A percentile compares a stretch with the other conserved stretches of the same genome.
Conservation (phyloP, 2,329 filamentous ascomycete species). For the Remersonia thermophila region DNA sequence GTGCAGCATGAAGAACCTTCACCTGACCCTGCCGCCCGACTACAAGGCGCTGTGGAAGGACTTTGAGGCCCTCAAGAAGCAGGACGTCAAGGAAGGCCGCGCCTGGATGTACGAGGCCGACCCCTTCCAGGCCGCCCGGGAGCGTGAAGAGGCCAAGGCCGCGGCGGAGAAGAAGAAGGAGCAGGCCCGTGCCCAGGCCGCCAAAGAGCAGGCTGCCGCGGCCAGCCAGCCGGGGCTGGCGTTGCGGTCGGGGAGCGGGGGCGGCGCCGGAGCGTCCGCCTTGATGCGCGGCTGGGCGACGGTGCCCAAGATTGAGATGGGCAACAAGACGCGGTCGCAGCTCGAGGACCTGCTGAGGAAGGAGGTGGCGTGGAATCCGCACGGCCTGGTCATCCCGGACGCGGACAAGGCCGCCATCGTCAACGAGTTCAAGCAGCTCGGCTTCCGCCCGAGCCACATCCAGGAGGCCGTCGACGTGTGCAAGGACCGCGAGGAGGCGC, state of each 20-base stretch:
- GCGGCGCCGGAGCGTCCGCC: slow-evolving; percentile 27
- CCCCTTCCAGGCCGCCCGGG: slow-evolving; percentile 70
- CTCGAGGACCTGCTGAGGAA: slow-evolving; percentile 69
- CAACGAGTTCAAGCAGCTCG: slow-evolving; percentile 63
- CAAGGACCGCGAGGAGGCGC: slow-evolving; percentile 80
- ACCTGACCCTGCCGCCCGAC: slow-evolving; percentile 84
- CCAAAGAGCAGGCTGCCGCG: slow-evolving; percentile 51
- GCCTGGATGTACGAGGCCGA: slow-evolving; percentile 93
- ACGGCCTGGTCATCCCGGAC: slow-evolving; percentile 53
- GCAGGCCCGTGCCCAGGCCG: slow-evolving; percentile 46
- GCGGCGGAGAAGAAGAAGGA: slow-evolving; percentile 67
- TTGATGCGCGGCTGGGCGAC: slow-evolving; percentile 66
- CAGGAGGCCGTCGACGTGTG: slow-evolving; percentile 80
- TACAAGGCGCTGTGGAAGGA: slow-evolving; percentile 88
- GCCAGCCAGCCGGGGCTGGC: slow-evolving; percentile 40
- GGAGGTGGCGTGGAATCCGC: slow-evolving; percentile 77
- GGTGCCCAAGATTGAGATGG: slow-evolving; percentile 88
- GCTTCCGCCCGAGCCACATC: slow-evolving; percentile 80
- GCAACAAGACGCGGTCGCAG: slow-evolving; percentile 62
- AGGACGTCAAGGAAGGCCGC: slow-evolving; percentile 65
- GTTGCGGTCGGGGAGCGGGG: slow-evolving; percentile 30
- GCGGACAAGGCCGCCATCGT: slow-evolving; percentile 47
- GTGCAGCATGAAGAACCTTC: slow-evolving; percentile 89
- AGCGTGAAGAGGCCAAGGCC: slow-evolving; percentile 66
- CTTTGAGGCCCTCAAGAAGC: slow-evolving; percentile 69